phyloP scores from a whole-genome alignment of 2,329 filamentous ascomycete genomes.

The Ophiostoma ulmi region DNA sequence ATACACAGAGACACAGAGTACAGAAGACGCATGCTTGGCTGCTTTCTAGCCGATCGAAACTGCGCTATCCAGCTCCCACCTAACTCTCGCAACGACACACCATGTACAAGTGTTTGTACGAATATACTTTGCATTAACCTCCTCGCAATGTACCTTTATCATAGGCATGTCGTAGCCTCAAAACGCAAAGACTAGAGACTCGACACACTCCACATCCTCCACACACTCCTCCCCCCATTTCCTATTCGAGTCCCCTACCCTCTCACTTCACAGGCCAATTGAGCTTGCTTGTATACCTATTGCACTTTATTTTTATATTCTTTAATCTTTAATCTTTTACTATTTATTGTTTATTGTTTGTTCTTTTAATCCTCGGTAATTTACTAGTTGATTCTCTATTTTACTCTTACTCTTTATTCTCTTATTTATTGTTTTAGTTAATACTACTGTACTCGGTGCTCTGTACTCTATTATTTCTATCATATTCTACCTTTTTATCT shows the following conservation, averaged over 20 bases:
- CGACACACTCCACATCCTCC: constrained; percentile 1
- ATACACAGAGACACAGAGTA: not conserved
- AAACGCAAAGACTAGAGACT: not conserved
- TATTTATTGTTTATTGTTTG: not conserved
- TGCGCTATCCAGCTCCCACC: constrained; percentile 3
- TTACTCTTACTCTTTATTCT: not conserved
- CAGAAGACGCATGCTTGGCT: not conserved
- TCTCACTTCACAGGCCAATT: constrained; percentile 3
- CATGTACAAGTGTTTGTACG: not conserved
- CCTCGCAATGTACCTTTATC: not conserved
- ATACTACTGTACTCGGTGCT: not conserved
- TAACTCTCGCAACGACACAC: not conserved
- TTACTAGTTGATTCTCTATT: not conserved
- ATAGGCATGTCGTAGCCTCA: constrained; percentile 12
- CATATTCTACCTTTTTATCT: constrained; percentile 12
- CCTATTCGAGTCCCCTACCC: constrained; percentile 4
- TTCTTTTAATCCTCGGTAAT: not conserved
- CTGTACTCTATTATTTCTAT: not conserved
- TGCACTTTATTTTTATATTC: constrained; percentile 4
- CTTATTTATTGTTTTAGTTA: not conserved
- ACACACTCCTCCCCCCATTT: not conserved
- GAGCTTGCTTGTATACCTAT: constrained; percentile 3
- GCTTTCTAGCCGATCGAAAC: constrained; percentile 6
- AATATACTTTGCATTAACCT: constrained; percentile 3
- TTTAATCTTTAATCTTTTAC: not conserved